A percentile compares a stretch with the other conserved stretches of the same genome.
These are phyloP conservation scores for Coleophoma cylindrospora DNA, from an alignment of 2,329 filamentous ascomycete genomes.

Conservation along the genomic window DNA sequence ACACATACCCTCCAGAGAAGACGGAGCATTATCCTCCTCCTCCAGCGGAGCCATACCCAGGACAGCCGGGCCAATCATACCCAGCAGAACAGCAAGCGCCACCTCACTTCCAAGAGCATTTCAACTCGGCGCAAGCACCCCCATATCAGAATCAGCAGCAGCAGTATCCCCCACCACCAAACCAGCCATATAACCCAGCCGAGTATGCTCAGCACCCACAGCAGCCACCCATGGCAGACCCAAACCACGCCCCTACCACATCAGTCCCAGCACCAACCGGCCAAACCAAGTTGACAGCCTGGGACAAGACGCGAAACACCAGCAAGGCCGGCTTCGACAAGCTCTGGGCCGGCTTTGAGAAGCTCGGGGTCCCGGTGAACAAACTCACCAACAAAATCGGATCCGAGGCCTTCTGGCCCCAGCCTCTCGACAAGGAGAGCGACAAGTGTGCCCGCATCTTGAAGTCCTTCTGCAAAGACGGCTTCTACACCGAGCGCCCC, in stretches of 20 bases:
- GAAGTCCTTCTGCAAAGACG: conserved; percentile 82
- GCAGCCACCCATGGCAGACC: not conserved
- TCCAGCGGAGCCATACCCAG: too few species aligned
- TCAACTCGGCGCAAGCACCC: not conserved
- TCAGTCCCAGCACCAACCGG: not conserved
- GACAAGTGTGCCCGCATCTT: conserved; percentile 87
- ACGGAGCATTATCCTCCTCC: not conserved
- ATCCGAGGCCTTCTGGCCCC: conserved; percentile 78
- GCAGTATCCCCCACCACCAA: not conserved
- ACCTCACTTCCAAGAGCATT: too few species aligned
- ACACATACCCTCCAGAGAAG: not conserved
- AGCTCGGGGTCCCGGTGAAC: conserved; percentile 70
- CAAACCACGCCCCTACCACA: not conserved
- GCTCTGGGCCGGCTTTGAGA: conserved; percentile 63
- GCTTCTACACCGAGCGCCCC: conserved; percentile 55
- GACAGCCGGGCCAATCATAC: not conserved
- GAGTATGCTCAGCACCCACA: not conserved
- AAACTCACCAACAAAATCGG: conserved; percentile 77
- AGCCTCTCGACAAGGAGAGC: conserved; percentile 77
- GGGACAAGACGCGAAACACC: conserved; percentile 44
- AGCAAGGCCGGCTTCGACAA: conserved; percentile 69
- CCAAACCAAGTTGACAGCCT: conserved; percentile 23
- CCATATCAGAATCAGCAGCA: not conserved
- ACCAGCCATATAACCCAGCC: not conserved
- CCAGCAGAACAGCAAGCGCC: not conserved